These are phyloP conservation scores for Ephemerocybe angulata DNA, from an alignment of 768 basidiomycete species.

Conservation along the genomic window DNA sequence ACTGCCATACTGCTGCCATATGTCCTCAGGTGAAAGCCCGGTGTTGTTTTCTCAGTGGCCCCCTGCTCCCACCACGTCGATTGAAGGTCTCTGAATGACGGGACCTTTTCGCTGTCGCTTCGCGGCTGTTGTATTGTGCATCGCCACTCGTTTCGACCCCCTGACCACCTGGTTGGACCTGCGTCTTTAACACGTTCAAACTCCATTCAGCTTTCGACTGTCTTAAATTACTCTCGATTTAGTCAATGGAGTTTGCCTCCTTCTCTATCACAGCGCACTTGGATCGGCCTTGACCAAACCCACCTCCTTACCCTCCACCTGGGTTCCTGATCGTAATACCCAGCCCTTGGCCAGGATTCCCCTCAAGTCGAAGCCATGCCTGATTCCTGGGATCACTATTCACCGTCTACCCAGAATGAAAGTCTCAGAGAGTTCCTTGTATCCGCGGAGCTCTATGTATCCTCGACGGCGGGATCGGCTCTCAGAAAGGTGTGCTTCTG, in stretches of 20 bases:
- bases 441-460: conserved; percentile 60
- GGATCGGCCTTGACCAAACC: conserved; percentile 9
- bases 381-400: conserved; percentile 28
- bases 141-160: neutral
- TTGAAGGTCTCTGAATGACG: neutral
- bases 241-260: conserved; percentile 16
- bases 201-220: conserved; percentile 4
- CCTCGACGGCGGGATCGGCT: conserved; percentile 43
- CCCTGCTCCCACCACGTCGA: too few relatives aligned
- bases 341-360: neutral
- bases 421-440: conserved; percentile 52
- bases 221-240: conserved; percentile 10
- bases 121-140: neutral
- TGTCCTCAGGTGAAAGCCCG: too few relatives aligned
- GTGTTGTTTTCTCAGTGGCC: conserved; percentile 4
- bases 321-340: conserved; percentile 9
- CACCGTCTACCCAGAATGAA: conserved; percentile 7
- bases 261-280: conserved; percentile 8
- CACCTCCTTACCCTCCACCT: conserved; percentile 9
- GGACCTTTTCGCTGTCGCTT: neutral
- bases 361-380: conserved; percentile 27
- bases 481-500: conserved; percentile 51
- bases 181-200: conserved; percentile 3
- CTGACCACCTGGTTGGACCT: neutral
- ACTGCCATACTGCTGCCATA: neutral